These are phyloP conservation scores for Lactarius indigo DNA, from an alignment of 768 basidiomycete genomes.

Conservation along the genomic window DNA sequence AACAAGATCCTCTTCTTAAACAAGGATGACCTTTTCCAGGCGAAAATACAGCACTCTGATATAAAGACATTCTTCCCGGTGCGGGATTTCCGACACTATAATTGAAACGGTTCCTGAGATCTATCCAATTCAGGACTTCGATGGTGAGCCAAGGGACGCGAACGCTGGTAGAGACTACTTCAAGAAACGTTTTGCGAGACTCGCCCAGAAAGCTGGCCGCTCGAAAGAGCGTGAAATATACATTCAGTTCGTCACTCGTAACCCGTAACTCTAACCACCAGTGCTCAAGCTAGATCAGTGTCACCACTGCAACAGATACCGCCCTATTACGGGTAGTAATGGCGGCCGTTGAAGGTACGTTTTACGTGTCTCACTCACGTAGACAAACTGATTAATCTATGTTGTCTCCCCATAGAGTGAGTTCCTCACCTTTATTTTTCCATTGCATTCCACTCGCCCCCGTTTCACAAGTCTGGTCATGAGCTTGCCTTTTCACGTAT, in stretches of 20 bases:
- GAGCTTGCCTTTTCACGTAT: constrained; percentile 34
- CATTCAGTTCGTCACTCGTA: constrained; percentile 66
- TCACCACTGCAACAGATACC: constrained; percentile 89
- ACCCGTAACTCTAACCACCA: constrained; percentile 20
- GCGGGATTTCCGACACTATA: constrained; percentile 26
- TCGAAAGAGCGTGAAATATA: constrained; percentile 89
- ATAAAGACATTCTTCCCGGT: constrained; percentile 91
- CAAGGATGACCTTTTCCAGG: constrained; percentile 90
- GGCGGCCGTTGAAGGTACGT: constrained; percentile 92
- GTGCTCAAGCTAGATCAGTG: constrained; percentile 41
- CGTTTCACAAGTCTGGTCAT: constrained; percentile 26
- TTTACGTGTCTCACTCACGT: constrained; percentile 13
- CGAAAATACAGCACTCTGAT: constrained; percentile 76
- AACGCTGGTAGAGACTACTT: constrained; percentile 86
- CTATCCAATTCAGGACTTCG: constrained; percentile 59
- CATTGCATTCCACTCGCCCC: constrained; percentile 29
- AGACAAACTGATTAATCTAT: constrained; percentile 17
- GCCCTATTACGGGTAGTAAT: constrained; percentile 86
- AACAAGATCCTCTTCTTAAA: constrained; percentile 84
- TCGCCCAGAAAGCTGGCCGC: constrained; percentile 82
- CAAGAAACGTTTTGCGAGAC: constrained; percentile 74
- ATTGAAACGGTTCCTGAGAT: neutral
- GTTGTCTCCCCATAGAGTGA: constrained; percentile 54
- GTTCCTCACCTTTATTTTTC: constrained; percentile 37
- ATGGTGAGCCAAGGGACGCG: constrained; percentile 70